Evolutionary conservation across 78 protist species (phyloP).

Genomic region (Fonticula alba): DNA sequence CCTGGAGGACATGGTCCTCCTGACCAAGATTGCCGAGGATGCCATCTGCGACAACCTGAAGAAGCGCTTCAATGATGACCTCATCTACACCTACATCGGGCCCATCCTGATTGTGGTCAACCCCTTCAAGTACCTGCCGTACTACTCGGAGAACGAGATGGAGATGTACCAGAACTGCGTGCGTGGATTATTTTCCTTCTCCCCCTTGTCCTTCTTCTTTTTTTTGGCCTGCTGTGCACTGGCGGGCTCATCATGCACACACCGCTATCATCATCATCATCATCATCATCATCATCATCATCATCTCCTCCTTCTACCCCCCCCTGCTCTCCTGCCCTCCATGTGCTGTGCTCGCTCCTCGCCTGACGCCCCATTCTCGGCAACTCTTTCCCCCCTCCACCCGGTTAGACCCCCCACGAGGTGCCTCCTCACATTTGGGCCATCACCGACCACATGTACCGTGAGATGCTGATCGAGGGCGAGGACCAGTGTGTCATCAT

Average conservation of each 20-base stretch:
- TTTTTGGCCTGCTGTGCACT: background rate
- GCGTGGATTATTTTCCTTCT: background rate
- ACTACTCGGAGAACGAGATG: conserved; percentile 11
- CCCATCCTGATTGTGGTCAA: conserved; percentile 69
- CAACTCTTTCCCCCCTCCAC: background rate
- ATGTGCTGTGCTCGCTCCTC: too few species aligned
- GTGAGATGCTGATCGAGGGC: conserved; percentile 34
- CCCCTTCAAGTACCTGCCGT: conserved; percentile 52
- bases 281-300: too few species aligned
- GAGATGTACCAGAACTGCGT: conserved; percentile 17
- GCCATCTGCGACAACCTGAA: conserved; percentile 47
- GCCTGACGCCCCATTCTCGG: background rate
- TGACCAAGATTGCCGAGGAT: conserved; percentile 42
- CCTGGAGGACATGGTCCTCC: conserved; percentile 71
- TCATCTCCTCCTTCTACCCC: too few species aligned
- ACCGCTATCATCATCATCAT: too few species aligned
- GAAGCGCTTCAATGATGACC: conserved; percentile 39
- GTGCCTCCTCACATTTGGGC: conserved; percentile 53
- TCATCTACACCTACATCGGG: conserved; percentile 68
- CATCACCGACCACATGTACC: conserved; percentile 53
- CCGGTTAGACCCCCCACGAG: conserved; percentile 17
- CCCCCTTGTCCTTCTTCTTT: background rate
- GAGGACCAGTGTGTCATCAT: conserved; percentile 76
- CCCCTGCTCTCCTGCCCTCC: too few species aligned
- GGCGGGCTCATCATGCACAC: too few species aligned